phyloP scores from a whole-genome alignment of 345 rosid species.

The Eucalyptus sideroxylon region DNA sequence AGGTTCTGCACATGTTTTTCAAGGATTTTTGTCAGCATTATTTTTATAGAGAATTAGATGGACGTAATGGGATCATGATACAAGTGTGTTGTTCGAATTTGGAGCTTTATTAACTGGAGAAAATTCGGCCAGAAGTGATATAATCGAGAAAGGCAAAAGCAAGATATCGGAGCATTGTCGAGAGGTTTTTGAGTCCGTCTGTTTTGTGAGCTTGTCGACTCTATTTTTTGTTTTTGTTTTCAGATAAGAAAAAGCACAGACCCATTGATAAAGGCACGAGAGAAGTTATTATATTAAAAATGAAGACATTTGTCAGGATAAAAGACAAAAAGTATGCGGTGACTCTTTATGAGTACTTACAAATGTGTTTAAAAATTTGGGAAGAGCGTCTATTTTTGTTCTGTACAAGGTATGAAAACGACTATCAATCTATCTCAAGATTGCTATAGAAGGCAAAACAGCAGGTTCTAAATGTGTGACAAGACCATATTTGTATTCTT shows the following conservation, averaged over 20 bases:
- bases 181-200: not conserved
- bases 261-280: not conserved
- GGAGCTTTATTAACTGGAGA: not conserved
- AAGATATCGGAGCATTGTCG: not conserved
- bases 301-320: not conserved
- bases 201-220: not conserved
- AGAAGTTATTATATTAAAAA: not conserved
- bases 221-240: too few relatives aligned
- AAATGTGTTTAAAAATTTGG: not conserved
- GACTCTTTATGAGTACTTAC: not conserved
- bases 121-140: not conserved
- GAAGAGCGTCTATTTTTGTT: not conserved
- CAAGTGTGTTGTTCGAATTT: not conserved
- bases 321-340: not conserved
- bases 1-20: not conserved
- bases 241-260: not conserved
- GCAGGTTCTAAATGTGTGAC: not conserved
- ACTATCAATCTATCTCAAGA: not conserved
- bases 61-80: not conserved
- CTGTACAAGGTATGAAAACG: not conserved
- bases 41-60: not conserved
- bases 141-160: not conserved
- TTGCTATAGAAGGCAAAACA: not conserved
- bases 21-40: not conserved
- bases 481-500: not conserved